A percentile compares a stretch with the other conserved stretches of the same genome.
These are phyloP conservation scores for Podospora comata DNA, from an alignment of 495 filamentous ascomycete species.

Conservation along the genomic window DNA sequence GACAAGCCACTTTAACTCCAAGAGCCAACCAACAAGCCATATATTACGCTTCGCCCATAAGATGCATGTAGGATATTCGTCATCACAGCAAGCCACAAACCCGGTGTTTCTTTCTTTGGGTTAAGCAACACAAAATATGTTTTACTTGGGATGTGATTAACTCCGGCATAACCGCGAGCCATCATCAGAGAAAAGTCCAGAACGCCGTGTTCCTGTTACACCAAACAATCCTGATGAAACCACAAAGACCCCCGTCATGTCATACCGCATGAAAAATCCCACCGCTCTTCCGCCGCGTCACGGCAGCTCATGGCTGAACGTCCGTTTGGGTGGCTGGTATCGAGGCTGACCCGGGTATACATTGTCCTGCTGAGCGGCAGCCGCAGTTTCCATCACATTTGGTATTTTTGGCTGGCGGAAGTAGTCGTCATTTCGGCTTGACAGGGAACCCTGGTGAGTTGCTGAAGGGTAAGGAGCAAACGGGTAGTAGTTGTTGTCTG, in stretches of 20 bases:
- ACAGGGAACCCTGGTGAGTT: background rate
- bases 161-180: background rate
- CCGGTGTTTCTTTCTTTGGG: too few species aligned
- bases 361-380: background rate
- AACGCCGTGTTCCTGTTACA: background rate
- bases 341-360: background rate
- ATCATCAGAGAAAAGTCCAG: too few species aligned
- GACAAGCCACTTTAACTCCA: too few species aligned
- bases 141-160: background rate
- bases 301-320: background rate
- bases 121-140: background rate
- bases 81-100: background rate
- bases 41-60: background rate
- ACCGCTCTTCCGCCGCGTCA: background rate
- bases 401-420: background rate
- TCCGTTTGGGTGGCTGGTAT: background rate
- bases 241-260: background rate
- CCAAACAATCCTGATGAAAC: background rate
- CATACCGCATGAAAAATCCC: background rate
- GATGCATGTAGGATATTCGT: background rate
- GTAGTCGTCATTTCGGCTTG: background rate
- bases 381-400: background rate
- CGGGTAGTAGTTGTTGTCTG: background rate
- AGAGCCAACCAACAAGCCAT: background rate
- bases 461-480: background rate